Conservation (phyloP, 1,284 basidiomycete genomes). For the Ceratobasidium sp. region DNA sequence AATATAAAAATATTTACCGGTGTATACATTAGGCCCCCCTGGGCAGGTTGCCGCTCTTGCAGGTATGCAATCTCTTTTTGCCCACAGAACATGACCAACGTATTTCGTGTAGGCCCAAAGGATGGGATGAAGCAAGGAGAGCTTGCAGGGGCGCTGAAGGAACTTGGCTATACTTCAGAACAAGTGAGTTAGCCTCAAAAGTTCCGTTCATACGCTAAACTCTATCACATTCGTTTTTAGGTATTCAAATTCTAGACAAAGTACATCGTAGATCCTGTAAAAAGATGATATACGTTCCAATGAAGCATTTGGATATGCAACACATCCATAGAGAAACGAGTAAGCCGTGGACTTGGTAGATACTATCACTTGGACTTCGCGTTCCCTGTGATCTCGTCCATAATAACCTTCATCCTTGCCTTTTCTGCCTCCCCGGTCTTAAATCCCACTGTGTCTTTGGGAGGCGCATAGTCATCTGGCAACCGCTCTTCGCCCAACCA, state of each 20-base stretch:
- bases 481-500: constrained; percentile 8
- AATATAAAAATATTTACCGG: neutral
- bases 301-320: neutral
- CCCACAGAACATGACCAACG: neutral
- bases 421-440: constrained; percentile 10
- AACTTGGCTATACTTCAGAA: constrained; percentile 84
- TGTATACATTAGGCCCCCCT: constrained; percentile 70
- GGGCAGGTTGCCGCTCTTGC: constrained; percentile 80
- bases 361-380: neutral
- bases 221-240: neutral
- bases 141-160: constrained; percentile 82
- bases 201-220: neutral
- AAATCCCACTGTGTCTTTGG: neutral
- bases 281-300: neutral
- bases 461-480: constrained; percentile 8
- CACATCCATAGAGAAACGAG: neutral
- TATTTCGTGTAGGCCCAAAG: constrained; percentile 60
- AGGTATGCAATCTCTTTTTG: constrained; percentile 48
- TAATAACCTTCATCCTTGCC: constrained; percentile 4
- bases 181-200: constrained; percentile 63
- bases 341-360: neutral
- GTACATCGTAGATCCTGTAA: neutral
- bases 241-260: constrained; percentile 42
- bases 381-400: constrained; percentile 15
- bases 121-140: constrained; percentile 83